Percentiles rank a stretch among this genome's conserved stretches.
These are phyloP conservation scores for Nicotiana undulata DNA, from an alignment of 257 asterid species.

Conservation along the genomic window DNA sequence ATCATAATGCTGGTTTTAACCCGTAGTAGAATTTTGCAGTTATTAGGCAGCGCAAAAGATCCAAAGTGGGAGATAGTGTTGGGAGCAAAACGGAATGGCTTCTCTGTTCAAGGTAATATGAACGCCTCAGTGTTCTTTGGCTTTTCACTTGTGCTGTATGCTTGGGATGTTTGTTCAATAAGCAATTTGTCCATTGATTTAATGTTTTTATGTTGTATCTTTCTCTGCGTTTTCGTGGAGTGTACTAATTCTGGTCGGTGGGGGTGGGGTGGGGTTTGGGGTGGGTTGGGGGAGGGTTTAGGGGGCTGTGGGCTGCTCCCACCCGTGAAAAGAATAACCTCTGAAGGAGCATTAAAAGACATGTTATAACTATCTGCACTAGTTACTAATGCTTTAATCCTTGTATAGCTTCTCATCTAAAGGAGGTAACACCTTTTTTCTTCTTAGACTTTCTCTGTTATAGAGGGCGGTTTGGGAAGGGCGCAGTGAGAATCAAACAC, in stretches of 20 bases:
- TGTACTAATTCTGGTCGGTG: background rate
- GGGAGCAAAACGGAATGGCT: constrained; percentile 16
- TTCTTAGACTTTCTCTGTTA: background rate
- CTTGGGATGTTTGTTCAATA: background rate
- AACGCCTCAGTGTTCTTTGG: background rate
- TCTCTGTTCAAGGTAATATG: constrained; percentile 33
- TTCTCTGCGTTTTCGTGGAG: background rate
- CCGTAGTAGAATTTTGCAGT: background rate
- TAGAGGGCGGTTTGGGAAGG: background rate
- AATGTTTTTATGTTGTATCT: background rate
- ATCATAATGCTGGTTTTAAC: background rate
- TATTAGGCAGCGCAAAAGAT: background rate
- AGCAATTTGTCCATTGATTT: background rate
- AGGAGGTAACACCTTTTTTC: background rate
- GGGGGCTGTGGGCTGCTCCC: too few relatives aligned
- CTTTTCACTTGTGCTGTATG: background rate
- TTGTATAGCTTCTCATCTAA: background rate
- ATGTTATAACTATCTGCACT: background rate
- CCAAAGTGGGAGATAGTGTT: background rate
- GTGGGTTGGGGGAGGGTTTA: too few relatives aligned
- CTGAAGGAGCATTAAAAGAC: background rate
- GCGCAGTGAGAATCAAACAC: background rate
- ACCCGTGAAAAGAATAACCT: background rate
- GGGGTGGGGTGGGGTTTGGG: too few relatives aligned
- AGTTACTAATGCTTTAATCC: background rate